Evolutionary conservation across 257 asterid species (phyloP), one percentile per base, ranked within the genome.

Genomic region (Thymus mandschuricus): DNA sequence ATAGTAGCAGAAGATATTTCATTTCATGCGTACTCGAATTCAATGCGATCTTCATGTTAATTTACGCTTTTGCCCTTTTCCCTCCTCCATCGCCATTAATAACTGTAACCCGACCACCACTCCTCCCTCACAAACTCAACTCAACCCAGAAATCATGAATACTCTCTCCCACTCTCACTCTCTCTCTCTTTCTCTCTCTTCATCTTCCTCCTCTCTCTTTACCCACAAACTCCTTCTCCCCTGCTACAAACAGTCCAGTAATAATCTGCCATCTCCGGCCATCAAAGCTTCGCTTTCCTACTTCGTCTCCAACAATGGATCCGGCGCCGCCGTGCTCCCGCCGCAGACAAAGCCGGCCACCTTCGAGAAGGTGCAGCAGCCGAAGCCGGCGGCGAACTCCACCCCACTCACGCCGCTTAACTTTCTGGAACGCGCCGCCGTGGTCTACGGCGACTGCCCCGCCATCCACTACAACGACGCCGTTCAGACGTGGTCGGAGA

Each of bases 401-500:
- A 66, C 72, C 57, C 81, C 88, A 21, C 75, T 86, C 15, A 76
- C 88, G 1, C 91, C 91, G 1, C 1, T 86, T 0, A 67, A 52
- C 0, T 86, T 79, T 54, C 48, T 86, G 13, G 86, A 86, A 29
- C 76, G 88, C 31, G 90, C 90, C 4, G 76, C 85, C 3, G 40
- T 69, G 7, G 86, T 81, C 3, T 86, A 83, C 49, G 81, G 82
- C 3, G 80, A 86, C 33, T 70, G 81, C 70, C 72, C 85, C 27
- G 64, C 90, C 2, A 73, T 86, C 48, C 27, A 83, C 2, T 83
- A 83, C 88, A 66, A 81, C 4, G 77, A 77, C 2, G 58, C 72
- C 2, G 13, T 64, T 3, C 79, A 61, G 15, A 79, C 93, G 2
- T 85, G 90, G 93, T 80, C 88, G 0, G 83, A 85, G 28, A 85